A percentile compares a stretch with the other conserved stretches of the same genome.
These are phyloP conservation scores for Agapanthus africanus DNA, from an alignment of 106 monocot species.

Conservation along the genomic window DNA sequence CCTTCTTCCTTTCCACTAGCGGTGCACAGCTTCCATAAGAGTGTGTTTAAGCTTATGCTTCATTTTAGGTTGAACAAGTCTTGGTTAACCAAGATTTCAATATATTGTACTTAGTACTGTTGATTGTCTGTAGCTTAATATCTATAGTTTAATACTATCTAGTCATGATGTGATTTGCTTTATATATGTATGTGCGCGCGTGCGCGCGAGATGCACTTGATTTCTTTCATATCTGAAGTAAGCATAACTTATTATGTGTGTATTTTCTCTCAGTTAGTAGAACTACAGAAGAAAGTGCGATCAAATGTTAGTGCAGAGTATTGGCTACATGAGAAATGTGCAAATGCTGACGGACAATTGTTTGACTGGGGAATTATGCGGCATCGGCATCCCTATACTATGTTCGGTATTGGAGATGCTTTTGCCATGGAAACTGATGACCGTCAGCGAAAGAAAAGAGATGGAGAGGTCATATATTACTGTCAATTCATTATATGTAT, in stretches of 20 bases:
- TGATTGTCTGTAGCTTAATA: neutral
- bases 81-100: neutral
- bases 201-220: neutral
- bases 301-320: constrained; percentile 69
- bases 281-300: constrained; percentile 76
- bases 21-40: neutral
- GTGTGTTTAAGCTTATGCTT: neutral
- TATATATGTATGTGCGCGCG: no score
- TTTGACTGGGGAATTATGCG: constrained; percentile 99
- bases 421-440: constrained; percentile 84
- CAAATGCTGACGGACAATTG: constrained; percentile 60
- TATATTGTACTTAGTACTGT: neutral
- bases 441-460: constrained; percentile 76
- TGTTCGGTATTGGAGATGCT: constrained; percentile 85
- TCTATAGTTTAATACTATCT: neutral
- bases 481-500: neutral
- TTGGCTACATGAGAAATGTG: constrained; percentile 65
- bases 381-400: constrained; percentile 54
- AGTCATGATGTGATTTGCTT: no score
- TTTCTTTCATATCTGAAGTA: neutral
- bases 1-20: neutral
- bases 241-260: neutral
- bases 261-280: constrained; percentile 45
- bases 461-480: constrained; percentile 60
- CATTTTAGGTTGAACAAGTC: neutral